Percentiles rank a stretch among this genome's conserved stretches.
phyloP scores from a whole-genome alignment of 1,284 basidiomycete genomes.

The Moniliella sp. region DNA sequence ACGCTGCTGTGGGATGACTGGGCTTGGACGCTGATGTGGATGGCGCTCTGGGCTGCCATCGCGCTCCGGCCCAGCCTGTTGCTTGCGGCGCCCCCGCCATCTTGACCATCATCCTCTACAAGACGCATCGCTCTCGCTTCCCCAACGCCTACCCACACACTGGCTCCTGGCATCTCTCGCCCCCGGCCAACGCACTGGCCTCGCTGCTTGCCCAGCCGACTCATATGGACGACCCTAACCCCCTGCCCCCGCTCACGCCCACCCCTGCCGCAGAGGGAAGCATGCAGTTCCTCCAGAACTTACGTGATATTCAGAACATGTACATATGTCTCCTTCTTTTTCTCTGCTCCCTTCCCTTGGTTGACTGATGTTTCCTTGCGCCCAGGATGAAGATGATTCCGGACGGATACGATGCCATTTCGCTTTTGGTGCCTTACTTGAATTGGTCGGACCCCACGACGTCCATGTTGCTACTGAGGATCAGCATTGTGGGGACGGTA shows the following conservation, averaged over 20 bases:
- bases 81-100: conserved; percentile 17
- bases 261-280: conserved; percentile 27
- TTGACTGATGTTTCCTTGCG: neutral
- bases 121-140: conserved; percentile 15
- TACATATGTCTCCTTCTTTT: conserved; percentile 1
- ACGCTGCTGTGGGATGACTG: conserved; percentile 30
- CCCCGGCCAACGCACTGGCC: neutral
- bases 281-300: conserved; percentile 25
- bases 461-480: conserved; percentile 24
- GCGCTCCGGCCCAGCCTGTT: conserved; percentile 22
- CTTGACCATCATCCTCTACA: conserved; percentile 20
- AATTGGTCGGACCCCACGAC: conserved; percentile 31
- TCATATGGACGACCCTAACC: conserved; percentile 4
- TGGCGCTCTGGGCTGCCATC: conserved; percentile 28
- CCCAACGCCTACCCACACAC: no score
- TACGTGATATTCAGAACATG: conserved; percentile 34
- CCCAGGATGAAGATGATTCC: conserved; percentile 26
- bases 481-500: conserved; percentile 15
- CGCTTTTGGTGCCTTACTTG: conserved; percentile 22
- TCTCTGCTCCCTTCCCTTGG: no score
- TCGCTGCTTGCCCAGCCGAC: conserved; percentile 3
- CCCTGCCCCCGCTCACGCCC: conserved; percentile 14
- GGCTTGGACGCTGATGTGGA: conserved; percentile 29
- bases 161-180: neutral
- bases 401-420: conserved; percentile 25